Percentiles rank a stretch among this genome's conserved stretches.
phyloP scores from a whole-genome alignment of 2,329 filamentous ascomycete genomes.

The Ceratocystis ficicola region DNA sequence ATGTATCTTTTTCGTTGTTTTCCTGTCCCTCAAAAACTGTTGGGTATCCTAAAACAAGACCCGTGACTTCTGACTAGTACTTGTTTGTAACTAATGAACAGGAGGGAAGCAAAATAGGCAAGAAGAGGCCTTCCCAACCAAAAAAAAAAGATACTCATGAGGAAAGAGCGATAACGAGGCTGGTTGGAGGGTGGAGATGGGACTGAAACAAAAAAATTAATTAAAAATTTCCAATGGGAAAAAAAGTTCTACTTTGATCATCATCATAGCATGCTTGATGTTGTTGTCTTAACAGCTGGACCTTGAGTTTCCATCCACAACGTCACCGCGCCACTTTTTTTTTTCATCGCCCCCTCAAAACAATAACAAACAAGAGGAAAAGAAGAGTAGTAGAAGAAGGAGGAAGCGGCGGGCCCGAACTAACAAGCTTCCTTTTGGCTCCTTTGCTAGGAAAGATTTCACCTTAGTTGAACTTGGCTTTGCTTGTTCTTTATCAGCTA shows the following conservation, averaged over 20 bases:
- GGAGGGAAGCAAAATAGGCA: too few relatives aligned
- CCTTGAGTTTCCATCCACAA: neutral
- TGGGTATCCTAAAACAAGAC: neutral
- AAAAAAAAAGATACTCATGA: too few relatives aligned
- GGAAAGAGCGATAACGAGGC: too few relatives aligned
- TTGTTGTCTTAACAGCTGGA: neutral
- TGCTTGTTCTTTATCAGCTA: neutral
- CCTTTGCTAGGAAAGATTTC: neutral
- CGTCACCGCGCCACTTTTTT: conserved; percentile 9
- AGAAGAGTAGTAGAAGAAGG: neutral
- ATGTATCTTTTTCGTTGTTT: neutral
- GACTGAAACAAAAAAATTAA: too few relatives aligned
- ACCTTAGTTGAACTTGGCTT: neutral
- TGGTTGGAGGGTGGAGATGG: too few relatives aligned
- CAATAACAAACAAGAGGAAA: conserved; percentile 7
- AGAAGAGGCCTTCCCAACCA: too few relatives aligned
- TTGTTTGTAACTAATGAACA: neutral
- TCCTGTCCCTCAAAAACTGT: neutral
- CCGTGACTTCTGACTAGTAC: neutral
- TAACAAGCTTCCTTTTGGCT: conserved; percentile 13
- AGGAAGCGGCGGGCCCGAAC: conserved; percentile 14
- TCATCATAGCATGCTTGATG: neutral
- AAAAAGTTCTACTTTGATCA: neutral
- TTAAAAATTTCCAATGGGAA: neutral
- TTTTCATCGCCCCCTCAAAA: conserved; percentile 1